Base-by-base conservation (phyloP, 371 early-diverging fungal genomes). In the Caulochytrium protostelioides region DNA sequence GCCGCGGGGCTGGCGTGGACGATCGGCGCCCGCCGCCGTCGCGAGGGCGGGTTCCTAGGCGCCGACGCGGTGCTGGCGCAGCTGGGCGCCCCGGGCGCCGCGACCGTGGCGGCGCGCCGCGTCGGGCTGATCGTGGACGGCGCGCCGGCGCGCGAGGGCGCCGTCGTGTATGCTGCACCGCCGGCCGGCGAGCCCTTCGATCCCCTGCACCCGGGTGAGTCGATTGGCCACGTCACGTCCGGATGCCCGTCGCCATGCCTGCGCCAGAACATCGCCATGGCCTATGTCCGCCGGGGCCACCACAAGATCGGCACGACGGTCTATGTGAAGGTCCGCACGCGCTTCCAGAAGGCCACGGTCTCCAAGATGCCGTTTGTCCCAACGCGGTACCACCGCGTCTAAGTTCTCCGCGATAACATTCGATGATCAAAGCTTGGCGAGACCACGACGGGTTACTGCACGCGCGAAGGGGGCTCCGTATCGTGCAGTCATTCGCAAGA, bases 251-350 rank as follows among this genome's bases (percentile, higher is more conserved):
- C 84, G 1, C 97, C 97, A 13, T 62, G 70, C 2, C 59, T 86
- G 34, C 83, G 83, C 61, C 79, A 85, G 69, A 95, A 94, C 66
- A 66, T 95, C 46, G 94, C 91, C 12, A 95, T 95, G 83, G 97
- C 76, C 1, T 91, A 90, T 42, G 85, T 95, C 36, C 61, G 70
- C 52, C 65, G 63, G 26, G 86, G 85, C 3, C 59, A 62, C 52
- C 80, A 82, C 59, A 91, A 90, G 72, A 51, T 49, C 12, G 84
- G 81, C 21, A 89, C 92, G 15, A 69, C 72, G 39, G 57, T 94
- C 32, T 59, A 68, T 53, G 90, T 94, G 42, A 72, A 77, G 52
- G 90, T 95, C 33, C 72, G 97, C 48, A 73, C 72, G 45, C 69
- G 70, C 46, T 38, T 75, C 28, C 79, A 84, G 42, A 65, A 72